Base-by-base conservation (phyloP, 2,329 filamentous ascomycete genomes). In the Beauveria australis region DNA sequence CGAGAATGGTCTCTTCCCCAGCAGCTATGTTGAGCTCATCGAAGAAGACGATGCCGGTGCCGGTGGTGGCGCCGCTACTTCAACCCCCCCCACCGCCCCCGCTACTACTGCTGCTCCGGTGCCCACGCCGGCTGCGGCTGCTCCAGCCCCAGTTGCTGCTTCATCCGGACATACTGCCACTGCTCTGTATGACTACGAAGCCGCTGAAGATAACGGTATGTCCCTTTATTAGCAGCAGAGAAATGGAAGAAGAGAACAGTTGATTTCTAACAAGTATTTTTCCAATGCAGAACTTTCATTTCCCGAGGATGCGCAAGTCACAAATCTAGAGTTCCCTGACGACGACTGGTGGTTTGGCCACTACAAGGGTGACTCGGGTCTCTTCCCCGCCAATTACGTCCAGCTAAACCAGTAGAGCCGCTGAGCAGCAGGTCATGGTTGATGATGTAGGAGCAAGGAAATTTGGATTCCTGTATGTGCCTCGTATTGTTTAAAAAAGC, bases 281-380 rank as follows among this genome's bases (percentile, higher is more conserved):
- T 52, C 7, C 12, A 30, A 43, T 10, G 19, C n/a, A 86, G 83
- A 86, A 67, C 70, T 86, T 64, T 92, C 88, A 72, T 99, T 99
- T 78, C 91, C 91, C 3, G 94, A 99, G 69, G 88, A 89, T 33
- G 93, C 89, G 44, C 91, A 80, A 64, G 88, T 99, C 67, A 89
- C 83, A 30, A 83, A 89, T 70, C 78, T 99, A 65, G 91, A 97
- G 78, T 97, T 97, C 75, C 94, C 94, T 2, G 94, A 97, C 69
- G 93, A 97, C 66, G 94, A 99, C 72, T 99, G 94, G 94, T 99
- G 94, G 94, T 89, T 93, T 68, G 94, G 94, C 62, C 86, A 89
- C 69, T 95, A 89, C 74, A 81, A 86, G 28, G 92, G 92, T 55
- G 83, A 87, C 61, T 83, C 83, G 33, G 94, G 94, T 63, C 81